These are phyloP conservation scores for Penicillium expansum DNA, from an alignment of 2,329 filamentous ascomycete genomes.

Conservation along the genomic window DNA sequence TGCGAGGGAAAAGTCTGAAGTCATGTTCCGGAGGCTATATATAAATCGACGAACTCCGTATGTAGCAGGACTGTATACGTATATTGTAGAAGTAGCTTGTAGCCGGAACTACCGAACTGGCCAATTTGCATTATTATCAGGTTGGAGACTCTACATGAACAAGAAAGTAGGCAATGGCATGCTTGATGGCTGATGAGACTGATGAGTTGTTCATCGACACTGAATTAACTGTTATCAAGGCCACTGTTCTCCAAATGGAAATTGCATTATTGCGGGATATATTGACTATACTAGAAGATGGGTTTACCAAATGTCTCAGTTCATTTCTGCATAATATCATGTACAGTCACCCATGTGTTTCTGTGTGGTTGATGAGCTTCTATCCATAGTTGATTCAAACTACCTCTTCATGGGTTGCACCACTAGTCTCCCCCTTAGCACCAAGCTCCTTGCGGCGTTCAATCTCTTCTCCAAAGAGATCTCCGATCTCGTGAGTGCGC, in stretches of 20 bases:
- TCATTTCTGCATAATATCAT: not conserved
- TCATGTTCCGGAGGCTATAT: too few relatives aligned
- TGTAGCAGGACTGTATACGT: not conserved
- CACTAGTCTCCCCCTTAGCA: not conserved
- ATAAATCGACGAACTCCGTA: not conserved
- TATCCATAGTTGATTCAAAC: slow-evolving; percentile 5
- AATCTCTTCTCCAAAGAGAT: slow-evolving; percentile 27
- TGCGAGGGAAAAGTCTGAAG: too few relatives aligned
- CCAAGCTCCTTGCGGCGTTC: slow-evolving; percentile 17
- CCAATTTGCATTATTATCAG: not conserved
- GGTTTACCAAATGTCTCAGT: not conserved
- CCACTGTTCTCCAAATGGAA: slow-evolving; percentile 51
- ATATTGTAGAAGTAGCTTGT: not conserved
- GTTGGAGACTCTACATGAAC: too few relatives aligned
- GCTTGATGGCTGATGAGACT: slow-evolving; percentile 48
- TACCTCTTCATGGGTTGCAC: slow-evolving; percentile 19
- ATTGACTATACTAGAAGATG: slow-evolving; percentile 23
- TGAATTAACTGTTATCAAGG: slow-evolving; percentile 54
- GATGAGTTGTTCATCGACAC: slow-evolving; percentile 46
- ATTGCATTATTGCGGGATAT: slow-evolving; percentile 55
- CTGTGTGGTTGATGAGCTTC: not conserved
- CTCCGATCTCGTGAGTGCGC: slow-evolving; percentile 25
- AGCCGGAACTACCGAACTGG: not conserved
- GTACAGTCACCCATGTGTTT: not conserved
- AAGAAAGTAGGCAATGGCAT: slow-evolving; percentile 43